Conservation (phyloP, 1,284 basidiomycete species). For the Pyrrhoderma noxium region DNA sequence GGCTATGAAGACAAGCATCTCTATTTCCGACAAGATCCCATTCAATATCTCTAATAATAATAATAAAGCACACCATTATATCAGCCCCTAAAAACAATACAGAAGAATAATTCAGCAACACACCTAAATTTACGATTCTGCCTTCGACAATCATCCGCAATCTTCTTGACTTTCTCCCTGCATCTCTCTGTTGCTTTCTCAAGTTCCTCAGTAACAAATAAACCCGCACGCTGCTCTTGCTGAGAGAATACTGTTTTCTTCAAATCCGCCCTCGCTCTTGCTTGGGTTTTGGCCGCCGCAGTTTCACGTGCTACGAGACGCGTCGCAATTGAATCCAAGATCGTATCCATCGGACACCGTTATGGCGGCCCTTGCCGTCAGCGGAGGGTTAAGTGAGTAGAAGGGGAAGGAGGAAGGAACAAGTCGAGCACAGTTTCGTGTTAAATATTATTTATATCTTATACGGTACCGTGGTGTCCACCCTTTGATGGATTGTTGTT, state of each 20-base stretch:
- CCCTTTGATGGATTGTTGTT: too few relatives aligned
- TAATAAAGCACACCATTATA: slow-evolving; percentile 19
- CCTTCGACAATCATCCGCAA: slow-evolving; percentile 32
- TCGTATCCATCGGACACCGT: background rate
- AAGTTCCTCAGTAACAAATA: slow-evolving; percentile 33
- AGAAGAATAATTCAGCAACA: slow-evolving; percentile 14
- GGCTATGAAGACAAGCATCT: slow-evolving; percentile 36
- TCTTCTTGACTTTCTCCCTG: slow-evolving; percentile 31
- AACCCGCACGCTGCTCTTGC: slow-evolving; percentile 15
- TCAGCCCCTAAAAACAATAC: background rate
- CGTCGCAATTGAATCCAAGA: background rate
- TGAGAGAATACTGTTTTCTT: slow-evolving; percentile 13
- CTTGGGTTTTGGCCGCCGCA: background rate
- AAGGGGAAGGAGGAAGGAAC: too few relatives aligned
- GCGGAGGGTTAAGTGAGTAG: too few relatives aligned
- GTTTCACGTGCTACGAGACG: background rate
- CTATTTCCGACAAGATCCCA: slow-evolving; percentile 43
- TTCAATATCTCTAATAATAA: slow-evolving; percentile 36
- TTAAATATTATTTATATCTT: too few relatives aligned
- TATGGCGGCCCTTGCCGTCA: too few relatives aligned
- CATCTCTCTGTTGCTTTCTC: slow-evolving; percentile 34
- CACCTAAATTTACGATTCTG: slow-evolving; percentile 31
- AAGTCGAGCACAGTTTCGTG: too few relatives aligned
- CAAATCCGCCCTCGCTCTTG: background rate
- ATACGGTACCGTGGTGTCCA: too few relatives aligned